Percentiles rank a stretch among this genome's conserved stretches.
Conservation (phyloP, 2,329 filamentous ascomycete genomes). For the Septoria petroselini region DNA sequence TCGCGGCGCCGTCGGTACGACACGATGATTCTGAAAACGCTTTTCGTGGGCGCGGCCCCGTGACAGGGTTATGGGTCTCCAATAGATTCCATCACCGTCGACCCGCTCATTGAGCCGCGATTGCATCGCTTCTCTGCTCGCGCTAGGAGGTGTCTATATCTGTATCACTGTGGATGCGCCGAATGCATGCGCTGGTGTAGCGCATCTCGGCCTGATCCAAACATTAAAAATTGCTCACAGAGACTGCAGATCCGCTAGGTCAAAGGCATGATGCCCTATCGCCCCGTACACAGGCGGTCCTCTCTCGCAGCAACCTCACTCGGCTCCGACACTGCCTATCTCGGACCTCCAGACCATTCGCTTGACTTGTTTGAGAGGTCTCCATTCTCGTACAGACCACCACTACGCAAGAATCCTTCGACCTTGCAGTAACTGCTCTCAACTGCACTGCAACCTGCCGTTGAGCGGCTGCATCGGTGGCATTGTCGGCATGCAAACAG, state of each 20-base stretch:
- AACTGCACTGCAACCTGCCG: slow-evolving; percentile 5
- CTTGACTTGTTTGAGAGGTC: not conserved
- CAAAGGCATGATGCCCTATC: slow-evolving; percentile 6
- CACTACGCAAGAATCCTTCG: not conserved
- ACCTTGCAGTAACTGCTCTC: slow-evolving; percentile 2
- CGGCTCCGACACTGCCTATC: not conserved
- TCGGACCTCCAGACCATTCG: slow-evolving; percentile 2
- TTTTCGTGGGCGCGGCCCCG: not conserved
- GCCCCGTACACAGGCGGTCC: not conserved
- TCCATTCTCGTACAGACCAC: slow-evolving; percentile 9
- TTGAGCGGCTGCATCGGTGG: slow-evolving; percentile 12
- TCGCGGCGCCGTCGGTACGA: too few species aligned
- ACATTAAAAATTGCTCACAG: slow-evolving; percentile 1
- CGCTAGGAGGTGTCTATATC: slow-evolving; percentile 15
- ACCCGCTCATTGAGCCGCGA: slow-evolving; percentile 11
- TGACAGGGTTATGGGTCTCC: slow-evolving; percentile 8
- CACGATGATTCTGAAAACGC: too few species aligned
- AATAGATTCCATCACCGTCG: slow-evolving; percentile 13
- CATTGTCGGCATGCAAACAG: not conserved
- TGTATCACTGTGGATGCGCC: slow-evolving; percentile 1
- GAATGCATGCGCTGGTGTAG: slow-evolving; percentile 15
- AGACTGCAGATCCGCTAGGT: not conserved
- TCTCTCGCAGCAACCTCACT: not conserved
- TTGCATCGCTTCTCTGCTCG: slow-evolving; percentile 17
- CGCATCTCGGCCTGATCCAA: not conserved